phyloP scores from a whole-genome alignment of 2,329 filamentous ascomycete genomes.

The Ustulina deusta region DNA sequence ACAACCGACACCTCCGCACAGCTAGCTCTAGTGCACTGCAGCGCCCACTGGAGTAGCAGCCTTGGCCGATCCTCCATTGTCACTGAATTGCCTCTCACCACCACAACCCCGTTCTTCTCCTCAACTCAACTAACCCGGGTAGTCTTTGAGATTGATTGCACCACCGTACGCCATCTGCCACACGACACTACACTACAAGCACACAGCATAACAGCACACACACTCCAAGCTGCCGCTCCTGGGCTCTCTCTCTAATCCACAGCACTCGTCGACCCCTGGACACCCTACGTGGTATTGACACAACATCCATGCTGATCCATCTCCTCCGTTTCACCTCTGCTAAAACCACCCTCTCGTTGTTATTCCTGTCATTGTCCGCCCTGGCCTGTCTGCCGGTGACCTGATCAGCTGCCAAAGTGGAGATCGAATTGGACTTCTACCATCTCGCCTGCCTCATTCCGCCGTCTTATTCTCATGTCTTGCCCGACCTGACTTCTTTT shows the following conservation, averaged over 20 bases:
- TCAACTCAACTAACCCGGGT: constrained; percentile 9
- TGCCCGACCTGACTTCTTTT: constrained; percentile 29
- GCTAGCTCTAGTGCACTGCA: background rate
- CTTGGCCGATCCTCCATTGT: constrained; percentile 31
- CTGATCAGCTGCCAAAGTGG: constrained; percentile 40
- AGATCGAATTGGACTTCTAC: constrained; percentile 31
- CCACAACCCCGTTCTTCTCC: constrained; percentile 27
- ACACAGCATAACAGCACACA: background rate
- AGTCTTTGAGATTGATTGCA: background rate
- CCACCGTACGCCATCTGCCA: background rate
- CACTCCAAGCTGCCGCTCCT: constrained; percentile 4
- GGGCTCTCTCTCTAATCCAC: constrained; percentile 1
- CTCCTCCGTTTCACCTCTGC: constrained; percentile 36
- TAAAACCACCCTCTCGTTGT: constrained; percentile 27
- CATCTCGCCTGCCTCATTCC: constrained; percentile 3
- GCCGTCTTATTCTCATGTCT: constrained; percentile 38
- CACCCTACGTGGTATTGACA: constrained; percentile 36
- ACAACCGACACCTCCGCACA: constrained; percentile 18
- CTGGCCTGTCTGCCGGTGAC: constrained; percentile 29
- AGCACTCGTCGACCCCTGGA: constrained; percentile 22
- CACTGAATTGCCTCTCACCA: constrained; percentile 7
- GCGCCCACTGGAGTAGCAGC: constrained; percentile 5
- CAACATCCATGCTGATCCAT: constrained; percentile 40
- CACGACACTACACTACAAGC: background rate
- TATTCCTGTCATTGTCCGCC: constrained; percentile 30